Conservation (phyloP, 495 filamentous ascomycete genomes). For the Thermothielavioides terrestris region DNA sequence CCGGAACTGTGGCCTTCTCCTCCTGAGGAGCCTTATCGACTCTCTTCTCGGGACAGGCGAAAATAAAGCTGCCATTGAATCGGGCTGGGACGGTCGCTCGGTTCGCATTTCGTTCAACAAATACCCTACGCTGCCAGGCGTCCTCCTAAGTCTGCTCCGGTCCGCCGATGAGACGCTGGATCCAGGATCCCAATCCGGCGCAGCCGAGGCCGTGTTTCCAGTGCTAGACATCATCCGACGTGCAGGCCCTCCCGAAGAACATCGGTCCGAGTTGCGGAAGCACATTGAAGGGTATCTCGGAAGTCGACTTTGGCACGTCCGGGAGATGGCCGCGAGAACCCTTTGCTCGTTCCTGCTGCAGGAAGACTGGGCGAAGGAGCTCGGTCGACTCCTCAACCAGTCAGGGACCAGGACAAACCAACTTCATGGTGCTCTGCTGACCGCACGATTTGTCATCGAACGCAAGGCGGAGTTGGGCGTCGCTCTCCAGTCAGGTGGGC, state of each 20-base stretch:
- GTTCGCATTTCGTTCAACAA: slow-evolving; percentile 56
- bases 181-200: slow-evolving; percentile 25
- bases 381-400: slow-evolving; percentile 39
- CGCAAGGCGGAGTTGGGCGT: slow-evolving; percentile 34
- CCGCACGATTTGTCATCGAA: slow-evolving; percentile 45
- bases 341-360: slow-evolving; percentile 55
- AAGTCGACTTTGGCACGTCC: slow-evolving; percentile 77
- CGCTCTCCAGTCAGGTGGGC: slow-evolving; percentile 27
- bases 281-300: slow-evolving; percentile 50
- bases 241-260: slow-evolving; percentile 45
- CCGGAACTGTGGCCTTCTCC: slow-evolving; percentile 82
- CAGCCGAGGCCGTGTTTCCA: slow-evolving; percentile 73
- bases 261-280: slow-evolving; percentile 35
- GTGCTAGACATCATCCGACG: slow-evolving; percentile 74
- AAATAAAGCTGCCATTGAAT: slow-evolving; percentile 40
- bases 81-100: slow-evolving; percentile 43
- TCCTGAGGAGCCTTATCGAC: slow-evolving; percentile 75
- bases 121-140: slow-evolving; percentile 58
- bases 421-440: slow-evolving; percentile 60
- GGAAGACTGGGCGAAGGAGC: slow-evolving; percentile 40
- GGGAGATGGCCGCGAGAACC: slow-evolving; percentile 82
- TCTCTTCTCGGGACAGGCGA: slow-evolving; percentile 61
- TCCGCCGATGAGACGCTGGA: slow-evolving; percentile 31
- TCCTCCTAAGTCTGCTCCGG: slow-evolving; percentile 59
- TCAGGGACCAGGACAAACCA: slow-evolving; percentile 17